These are phyloP conservation scores for Lithospermum erythrorhizon DNA, from an alignment of 257 asterid genomes.

Conservation along the genomic window DNA sequence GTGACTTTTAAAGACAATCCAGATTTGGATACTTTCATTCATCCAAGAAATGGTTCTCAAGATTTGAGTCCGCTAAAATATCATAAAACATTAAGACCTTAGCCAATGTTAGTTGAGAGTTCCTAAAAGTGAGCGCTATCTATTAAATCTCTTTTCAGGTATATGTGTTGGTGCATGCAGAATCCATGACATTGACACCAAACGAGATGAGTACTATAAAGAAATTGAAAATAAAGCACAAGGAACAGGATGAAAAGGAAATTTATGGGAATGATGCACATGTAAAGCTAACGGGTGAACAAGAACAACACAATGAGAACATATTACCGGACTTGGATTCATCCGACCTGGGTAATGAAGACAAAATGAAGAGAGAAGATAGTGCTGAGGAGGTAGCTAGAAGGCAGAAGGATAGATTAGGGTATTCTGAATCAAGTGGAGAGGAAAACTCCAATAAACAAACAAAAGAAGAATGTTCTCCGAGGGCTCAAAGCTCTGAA, in stretches of 20 bases:
- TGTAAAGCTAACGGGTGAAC: constrained; percentile 11
- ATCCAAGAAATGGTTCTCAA: no score
- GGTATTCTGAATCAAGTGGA: background rate
- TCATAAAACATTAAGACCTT: no score
- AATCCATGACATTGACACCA: constrained; percentile 20
- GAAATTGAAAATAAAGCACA: constrained; percentile 32
- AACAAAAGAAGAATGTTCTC: background rate
- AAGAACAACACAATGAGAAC: constrained; percentile 21
- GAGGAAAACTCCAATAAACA: background rate
- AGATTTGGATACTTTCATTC: no score
- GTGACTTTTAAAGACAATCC: no score
- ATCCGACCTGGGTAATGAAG: constrained; percentile 1
- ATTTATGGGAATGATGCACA: constrained; percentile 13
- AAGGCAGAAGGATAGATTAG: background rate
- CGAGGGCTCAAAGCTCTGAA: constrained; percentile 12
- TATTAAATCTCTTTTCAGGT: constrained; percentile 35
- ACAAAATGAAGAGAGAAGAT: constrained; percentile 2
- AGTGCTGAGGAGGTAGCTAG: background rate
- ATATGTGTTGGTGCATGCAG: constrained; percentile 64
- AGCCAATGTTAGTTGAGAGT: no score
- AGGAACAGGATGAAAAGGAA: constrained; percentile 51
- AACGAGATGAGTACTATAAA: constrained; percentile 22
- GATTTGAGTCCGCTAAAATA: no score
- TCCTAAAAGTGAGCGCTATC: no score
- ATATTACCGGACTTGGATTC: constrained; percentile 1